Evolutionary conservation across 345 rosid species (phyloP), one percentile per base, ranked within the genome.

Genomic region (Brassica napus): DNA sequence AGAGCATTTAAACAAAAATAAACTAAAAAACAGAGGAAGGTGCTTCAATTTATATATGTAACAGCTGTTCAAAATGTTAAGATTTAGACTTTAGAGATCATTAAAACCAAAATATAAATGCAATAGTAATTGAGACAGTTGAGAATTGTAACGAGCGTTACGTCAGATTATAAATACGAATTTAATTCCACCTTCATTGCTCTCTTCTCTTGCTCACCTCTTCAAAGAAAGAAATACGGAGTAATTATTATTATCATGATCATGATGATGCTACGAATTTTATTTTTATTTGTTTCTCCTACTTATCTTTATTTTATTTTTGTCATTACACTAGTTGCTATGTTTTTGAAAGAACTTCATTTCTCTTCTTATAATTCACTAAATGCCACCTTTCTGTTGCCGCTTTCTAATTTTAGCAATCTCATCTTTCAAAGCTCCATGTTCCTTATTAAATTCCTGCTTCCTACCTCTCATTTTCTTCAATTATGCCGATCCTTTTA

Each of bases 81-180:
- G 93, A 87, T 88, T 86, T 89, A 26, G 30, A 26, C 86, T 88
- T 86, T 89, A 26, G 30, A 26, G 30, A 81, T 82, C 89, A 88
- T 89, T 94, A 90, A 87, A 87, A 93, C 82, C 91, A 85, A 85
- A 80, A 80, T 83, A 87, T 93, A 87, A 93, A 95, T 95, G 99
- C 97, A 82, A 83, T 76, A 89, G 97, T 95, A 90, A 93, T 86
- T 86, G 97, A 86, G 91, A 84, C 97, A 72, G 90, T 93, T 91
- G 98, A 91, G 91, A 89, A 91, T 63, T 80, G 75, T 90, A 88
- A 89, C 83, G 90, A 93, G 87, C 87, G 86, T 87, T 87, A 83
- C 89, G 87, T 91, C 95, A 91, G 87, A 91, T 86, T 92, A 88
- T 85, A 90, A 87, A 88, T 86, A 91, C 91, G 90, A 83, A 83